These are phyloP conservation scores for Oemleria cerasiformis DNA, from an alignment of 306 rosid genomes.

Conservation along the genomic window DNA sequence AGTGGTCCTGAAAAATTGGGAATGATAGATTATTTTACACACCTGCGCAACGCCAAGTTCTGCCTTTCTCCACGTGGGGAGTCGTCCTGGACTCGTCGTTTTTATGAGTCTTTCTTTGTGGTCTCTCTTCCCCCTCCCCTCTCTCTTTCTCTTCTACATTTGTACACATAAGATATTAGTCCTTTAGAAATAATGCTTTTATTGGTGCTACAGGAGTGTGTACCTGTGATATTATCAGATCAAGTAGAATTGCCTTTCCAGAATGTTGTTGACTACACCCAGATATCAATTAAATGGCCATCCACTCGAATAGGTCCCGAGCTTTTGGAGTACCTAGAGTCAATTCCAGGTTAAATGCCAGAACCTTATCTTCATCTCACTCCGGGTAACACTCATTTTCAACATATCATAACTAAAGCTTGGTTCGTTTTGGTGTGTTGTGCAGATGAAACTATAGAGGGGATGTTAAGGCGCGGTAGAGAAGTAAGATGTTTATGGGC, in stretches of 20 bases:
- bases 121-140: conserved; percentile 40
- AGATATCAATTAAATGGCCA: conserved; percentile 97
- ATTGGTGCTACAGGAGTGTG: conserved; percentile 71
- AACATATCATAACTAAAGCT: conserved; percentile 7
- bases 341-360: conserved; percentile 72
- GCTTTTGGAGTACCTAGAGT: conserved; percentile 78
- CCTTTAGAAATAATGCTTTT: conserved; percentile 20
- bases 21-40: conserved; percentile 79
- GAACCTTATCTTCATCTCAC: conserved; percentile 9
- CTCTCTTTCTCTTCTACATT: not conserved
- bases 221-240: conserved; percentile 88
- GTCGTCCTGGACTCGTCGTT: conserved; percentile 97
- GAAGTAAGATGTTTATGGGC: conserved; percentile 71
- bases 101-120: conserved; percentile 92
- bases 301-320: conserved; percentile 71
- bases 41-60: conserved; percentile 78
- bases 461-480: conserved; percentile 67
- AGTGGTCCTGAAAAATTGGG: conserved; percentile 76
- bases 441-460: conserved; percentile 66
- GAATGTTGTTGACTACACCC: conserved; percentile 78
- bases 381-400: conserved; percentile 9
- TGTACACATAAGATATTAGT: not conserved
- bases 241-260: conserved; percentile 87
- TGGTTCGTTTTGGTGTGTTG: not conserved
- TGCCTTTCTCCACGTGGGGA: conserved; percentile 98